Percentiles rank a stretch among this genome's conserved stretches.
Evolutionary conservation across 306 rosid species (phyloP).

Genomic region (Casuarina glauca): DNA sequence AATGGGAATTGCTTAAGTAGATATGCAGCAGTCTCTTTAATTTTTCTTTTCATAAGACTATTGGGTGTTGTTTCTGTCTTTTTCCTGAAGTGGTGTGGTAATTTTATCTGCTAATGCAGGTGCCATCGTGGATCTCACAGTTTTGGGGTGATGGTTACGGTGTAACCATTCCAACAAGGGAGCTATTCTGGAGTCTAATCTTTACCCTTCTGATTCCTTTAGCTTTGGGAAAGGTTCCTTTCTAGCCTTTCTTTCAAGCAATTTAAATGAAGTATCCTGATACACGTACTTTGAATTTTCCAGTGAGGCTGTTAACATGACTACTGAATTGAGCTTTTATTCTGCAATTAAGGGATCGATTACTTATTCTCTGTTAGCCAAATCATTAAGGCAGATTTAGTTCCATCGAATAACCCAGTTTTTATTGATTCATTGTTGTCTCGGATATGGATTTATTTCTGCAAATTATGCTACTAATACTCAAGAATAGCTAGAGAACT

Average conservation of each 20-base stretch:
- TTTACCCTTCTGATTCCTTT: conserved; percentile 4
- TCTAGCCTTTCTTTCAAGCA: not conserved
- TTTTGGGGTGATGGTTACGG: conserved; percentile 2
- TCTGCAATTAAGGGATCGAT: no score
- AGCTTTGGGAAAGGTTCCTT: conserved; percentile 11
- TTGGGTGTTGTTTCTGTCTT: not conserved
- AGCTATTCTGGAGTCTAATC: conserved; percentile 11
- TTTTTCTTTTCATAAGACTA: not conserved
- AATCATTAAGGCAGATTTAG: no score
- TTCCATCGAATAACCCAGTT: no score
- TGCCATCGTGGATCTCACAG: conserved; percentile 13
- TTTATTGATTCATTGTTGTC: no score
- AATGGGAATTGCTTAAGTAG: not conserved
- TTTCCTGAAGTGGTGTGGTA: not conserved
- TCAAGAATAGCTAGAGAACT: not conserved
- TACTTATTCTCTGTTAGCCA: no score
- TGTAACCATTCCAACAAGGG: conserved; percentile 14
- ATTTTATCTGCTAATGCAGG: not conserved
- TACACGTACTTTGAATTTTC: not conserved
- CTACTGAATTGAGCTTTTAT: no score
- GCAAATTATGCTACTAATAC: not conserved
- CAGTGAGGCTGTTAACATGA: not conserved
- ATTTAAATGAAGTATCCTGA: not conserved
- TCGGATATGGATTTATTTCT: no score
- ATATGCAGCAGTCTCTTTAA: not conserved